Evolutionary conservation across 495 filamentous ascomycete genomes (phyloP), one percentile per base, ranked within the genome.

Genomic region (Sporormia fimetaria): DNA sequence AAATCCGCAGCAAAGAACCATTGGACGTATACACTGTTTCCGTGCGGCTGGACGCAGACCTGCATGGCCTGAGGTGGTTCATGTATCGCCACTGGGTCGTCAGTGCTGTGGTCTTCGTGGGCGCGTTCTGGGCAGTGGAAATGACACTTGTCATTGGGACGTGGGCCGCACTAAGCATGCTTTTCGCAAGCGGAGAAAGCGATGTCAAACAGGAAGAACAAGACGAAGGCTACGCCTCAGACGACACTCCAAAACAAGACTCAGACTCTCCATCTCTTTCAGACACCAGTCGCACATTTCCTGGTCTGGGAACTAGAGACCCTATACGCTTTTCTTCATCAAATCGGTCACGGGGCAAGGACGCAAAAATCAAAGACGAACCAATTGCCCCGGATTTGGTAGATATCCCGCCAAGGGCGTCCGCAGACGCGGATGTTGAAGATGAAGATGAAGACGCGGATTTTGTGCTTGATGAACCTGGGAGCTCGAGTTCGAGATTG

Each of bases 51-150:
- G 68, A 63, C 9, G 86, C 90, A 1, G 67, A 71, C 29, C 75
- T 95, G 43, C 64, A 67, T 15, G 90, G 87, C 0, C 52, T 95
- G 44, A 57, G 74, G 71, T 76, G 66, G 33, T 57, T 84, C 20
- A 93, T 98, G 83, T 87, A 84, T 46, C 73, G 80, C 16, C 78
- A 84, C 62, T 75, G 78, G 24, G 43, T 87, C 21, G 57, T 76
- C 1, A 74, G 75, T 8, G 84, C 85, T 46, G 26, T 81, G 0
- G 47, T 81, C 2, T 80, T 80, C 38, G 81, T 74, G 3, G 61
- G 55, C 3, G 30, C 71, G 18, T 94, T 95, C 58, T 95, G 86
- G 87, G 58, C 56, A 6, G 63, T 71, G 1, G 82, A 82, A 49
- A 67, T 93, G 61, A 30, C 70, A 0, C 76, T 75, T 21, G 66